These are phyloP conservation scores for Auricularia auricula-judae DNA, from an alignment of 768 basidiomycete genomes.

Conservation along the genomic window DNA sequence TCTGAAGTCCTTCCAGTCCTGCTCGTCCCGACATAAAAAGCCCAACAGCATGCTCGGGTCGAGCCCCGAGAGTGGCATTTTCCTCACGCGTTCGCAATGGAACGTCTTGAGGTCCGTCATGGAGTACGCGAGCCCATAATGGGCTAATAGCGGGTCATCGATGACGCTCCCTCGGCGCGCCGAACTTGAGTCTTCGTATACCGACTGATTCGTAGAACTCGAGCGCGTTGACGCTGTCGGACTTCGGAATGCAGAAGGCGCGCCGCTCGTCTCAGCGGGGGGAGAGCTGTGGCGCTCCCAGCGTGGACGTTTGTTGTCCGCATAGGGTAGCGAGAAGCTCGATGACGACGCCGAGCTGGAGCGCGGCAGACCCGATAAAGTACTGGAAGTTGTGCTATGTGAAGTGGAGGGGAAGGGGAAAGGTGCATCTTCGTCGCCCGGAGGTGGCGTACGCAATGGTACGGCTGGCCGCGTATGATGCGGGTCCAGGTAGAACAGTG, in stretches of 20 bases:
- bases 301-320: neutral
- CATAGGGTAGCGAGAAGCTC: slow-evolving; percentile 1
- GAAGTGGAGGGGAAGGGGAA: neutral
- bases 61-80: slow-evolving; percentile 83
- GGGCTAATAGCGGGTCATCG: slow-evolving; percentile 39
- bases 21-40: slow-evolving; percentile 74
- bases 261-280: slow-evolving; percentile 1
- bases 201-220: slow-evolving; percentile 18
- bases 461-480: slow-evolving; percentile 71
- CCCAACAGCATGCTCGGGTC: slow-evolving; percentile 98
- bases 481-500: slow-evolving; percentile 74
- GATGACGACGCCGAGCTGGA: slow-evolving; percentile 3
- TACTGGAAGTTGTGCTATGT: neutral
- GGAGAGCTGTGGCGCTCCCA: slow-evolving; percentile 31
- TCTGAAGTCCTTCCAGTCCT: slow-evolving; percentile 78
- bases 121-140: slow-evolving; percentile 66
- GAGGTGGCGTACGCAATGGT: slow-evolving; percentile 47
- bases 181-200: slow-evolving; percentile 11
- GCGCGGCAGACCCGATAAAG: neutral
- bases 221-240: slow-evolving; percentile 26
- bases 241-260: slow-evolving; percentile 13
- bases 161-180: slow-evolving; percentile 16
- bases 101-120: slow-evolving; percentile 71
- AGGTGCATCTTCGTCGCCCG: slow-evolving; percentile 7
- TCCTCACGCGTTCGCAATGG: slow-evolving; percentile 92